Conservation (phyloP, 2,329 filamentous ascomycete species). For the Diaporthe humulicola region DNA sequence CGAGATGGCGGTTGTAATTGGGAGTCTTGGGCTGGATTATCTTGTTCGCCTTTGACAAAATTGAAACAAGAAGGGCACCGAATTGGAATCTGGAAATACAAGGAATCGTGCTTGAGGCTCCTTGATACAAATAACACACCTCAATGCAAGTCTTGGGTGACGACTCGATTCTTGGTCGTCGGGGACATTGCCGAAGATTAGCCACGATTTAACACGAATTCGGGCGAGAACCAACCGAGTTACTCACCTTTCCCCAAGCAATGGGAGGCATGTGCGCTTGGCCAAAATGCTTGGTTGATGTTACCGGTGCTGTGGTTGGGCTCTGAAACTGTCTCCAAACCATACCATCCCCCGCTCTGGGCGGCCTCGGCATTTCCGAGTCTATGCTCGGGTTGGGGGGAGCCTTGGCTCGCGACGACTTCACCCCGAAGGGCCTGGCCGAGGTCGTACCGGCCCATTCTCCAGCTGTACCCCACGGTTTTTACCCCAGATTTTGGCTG, state of each 20-base stretch:
- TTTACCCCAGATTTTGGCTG: slow-evolving; percentile 14
- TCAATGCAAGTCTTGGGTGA: neutral
- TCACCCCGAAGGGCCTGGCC: slow-evolving; percentile 1
- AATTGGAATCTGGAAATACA: too few species aligned
- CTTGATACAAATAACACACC: neutral
- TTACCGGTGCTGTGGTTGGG: slow-evolving; percentile 8
- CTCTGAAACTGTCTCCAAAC: slow-evolving; percentile 21
- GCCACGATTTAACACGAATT: slow-evolving; percentile 6
- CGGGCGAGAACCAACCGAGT: slow-evolving; percentile 1
- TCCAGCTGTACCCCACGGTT: neutral
- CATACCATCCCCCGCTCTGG: neutral
- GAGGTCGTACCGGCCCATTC: neutral
- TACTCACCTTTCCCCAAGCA: neutral
- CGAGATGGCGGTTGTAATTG: neutral
- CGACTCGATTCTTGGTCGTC: neutral
- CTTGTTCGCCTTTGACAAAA: neutral
- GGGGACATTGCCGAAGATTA: slow-evolving; percentile 1
- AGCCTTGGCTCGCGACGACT: slow-evolving; percentile 22
- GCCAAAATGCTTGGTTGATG: slow-evolving; percentile 4
- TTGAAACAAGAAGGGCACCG: too few species aligned
- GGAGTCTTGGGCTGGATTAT: neutral
- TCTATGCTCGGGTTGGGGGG: neutral
- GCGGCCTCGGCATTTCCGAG: slow-evolving; percentile 15
- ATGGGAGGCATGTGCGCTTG: neutral
- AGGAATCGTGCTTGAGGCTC: neutral